These are phyloP conservation scores for Lupinus albus DNA, from an alignment of 306 rosid species.

Conservation along the genomic window DNA sequence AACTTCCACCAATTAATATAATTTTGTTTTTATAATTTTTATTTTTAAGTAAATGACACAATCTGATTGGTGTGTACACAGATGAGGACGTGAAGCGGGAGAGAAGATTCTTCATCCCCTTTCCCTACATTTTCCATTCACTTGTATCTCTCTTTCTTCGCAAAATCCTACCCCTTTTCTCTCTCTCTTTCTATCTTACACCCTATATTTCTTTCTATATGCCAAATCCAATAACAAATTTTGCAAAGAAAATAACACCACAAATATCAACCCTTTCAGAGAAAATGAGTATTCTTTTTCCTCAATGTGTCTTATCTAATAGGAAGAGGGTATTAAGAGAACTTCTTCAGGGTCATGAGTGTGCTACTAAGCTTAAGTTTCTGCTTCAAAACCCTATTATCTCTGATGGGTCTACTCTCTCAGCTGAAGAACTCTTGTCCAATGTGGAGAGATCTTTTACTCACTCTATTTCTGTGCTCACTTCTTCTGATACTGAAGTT, in stretches of 20 bases:
- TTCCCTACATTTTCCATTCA: conserved; percentile 58
- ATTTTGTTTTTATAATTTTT: no score
- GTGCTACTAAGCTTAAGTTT: conserved; percentile 52
- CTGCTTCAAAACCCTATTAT: conserved; percentile 42
- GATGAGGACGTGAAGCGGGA: no score
- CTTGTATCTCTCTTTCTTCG: conserved; percentile 51
- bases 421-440: conserved; percentile 44
- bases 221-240: not conserved
- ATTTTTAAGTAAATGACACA: no score
- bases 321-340: conserved; percentile 28
- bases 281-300: conserved; percentile 41
- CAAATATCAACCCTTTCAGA: conserved; percentile 21
- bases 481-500: not conserved
- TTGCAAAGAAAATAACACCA: not conserved
- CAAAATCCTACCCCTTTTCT: conserved; percentile 32
- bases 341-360: conserved; percentile 50
- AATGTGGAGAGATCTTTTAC: conserved; percentile 51
- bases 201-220: not conserved
- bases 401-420: conserved; percentile 33
- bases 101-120: no score
- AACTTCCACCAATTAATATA: no score
- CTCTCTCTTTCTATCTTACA: not conserved
- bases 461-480: conserved; percentile 49
- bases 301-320: conserved; percentile 9
- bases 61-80: no score